Conservation (phyloP, 2,329 filamentous ascomycete species). For the Pezicula radicicola region DNA sequence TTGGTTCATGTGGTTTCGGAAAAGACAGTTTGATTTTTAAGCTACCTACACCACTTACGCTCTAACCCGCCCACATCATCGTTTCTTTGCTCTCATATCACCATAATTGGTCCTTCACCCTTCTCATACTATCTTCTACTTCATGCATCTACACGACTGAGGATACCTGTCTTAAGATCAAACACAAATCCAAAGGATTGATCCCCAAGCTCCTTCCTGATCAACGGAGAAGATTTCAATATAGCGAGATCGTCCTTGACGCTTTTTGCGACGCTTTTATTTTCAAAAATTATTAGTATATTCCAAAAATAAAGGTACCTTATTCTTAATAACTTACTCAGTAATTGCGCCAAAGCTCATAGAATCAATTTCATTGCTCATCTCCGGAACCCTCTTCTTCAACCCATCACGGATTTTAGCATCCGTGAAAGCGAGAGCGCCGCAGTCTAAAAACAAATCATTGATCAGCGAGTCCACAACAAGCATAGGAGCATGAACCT, state of each 20-base stretch:
- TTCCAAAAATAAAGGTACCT: not conserved
- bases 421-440: conserved; percentile 19
- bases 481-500: not conserved
- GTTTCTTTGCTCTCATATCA: too few relatives aligned
- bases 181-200: conserved; percentile 16
- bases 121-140: too few relatives aligned
- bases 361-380: conserved; percentile 16
- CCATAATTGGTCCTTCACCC: too few relatives aligned
- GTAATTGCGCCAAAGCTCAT: conserved; percentile 23
- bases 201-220: conserved; percentile 21
- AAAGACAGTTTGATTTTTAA: too few relatives aligned
- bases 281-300: not conserved
- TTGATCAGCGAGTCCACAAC: not conserved
- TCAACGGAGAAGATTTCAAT: conserved; percentile 15
- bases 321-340: conserved; percentile 12
- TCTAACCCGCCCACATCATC: too few relatives aligned
- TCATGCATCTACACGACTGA: conserved; percentile 5
- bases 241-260: conserved; percentile 21
- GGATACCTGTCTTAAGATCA: conserved; percentile 23
- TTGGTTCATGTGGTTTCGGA: too few relatives aligned
- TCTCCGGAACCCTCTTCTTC: conserved; percentile 14
- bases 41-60: too few relatives aligned
- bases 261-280: conserved; percentile 19
- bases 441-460: conserved; percentile 14
- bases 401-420: conserved; percentile 14